Conservation (phyloP, 495 filamentous ascomycete species). For the Xylaria nigripes region DNA sequence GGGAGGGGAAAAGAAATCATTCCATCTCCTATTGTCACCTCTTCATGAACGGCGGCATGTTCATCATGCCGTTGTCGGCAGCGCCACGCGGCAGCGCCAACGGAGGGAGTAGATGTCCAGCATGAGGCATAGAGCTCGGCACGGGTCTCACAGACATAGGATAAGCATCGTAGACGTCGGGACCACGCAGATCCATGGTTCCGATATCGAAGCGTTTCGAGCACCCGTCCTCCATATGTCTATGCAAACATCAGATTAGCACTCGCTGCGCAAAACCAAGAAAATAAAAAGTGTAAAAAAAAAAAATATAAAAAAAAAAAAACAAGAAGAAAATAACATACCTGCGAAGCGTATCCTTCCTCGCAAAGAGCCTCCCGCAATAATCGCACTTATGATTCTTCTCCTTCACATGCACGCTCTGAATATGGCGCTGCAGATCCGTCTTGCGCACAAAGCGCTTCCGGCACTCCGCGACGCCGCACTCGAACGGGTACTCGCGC, state of each 20-base stretch:
- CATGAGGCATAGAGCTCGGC: slow-evolving; percentile 13
- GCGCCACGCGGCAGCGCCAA: slow-evolving; percentile 39
- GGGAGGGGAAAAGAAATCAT: background rate
- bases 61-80: slow-evolving; percentile 27
- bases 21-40: slow-evolving; percentile 11
- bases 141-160: slow-evolving; percentile 19
- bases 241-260: slow-evolving; percentile 27
- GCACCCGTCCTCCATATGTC: slow-evolving; percentile 76
- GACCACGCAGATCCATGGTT: slow-evolving; percentile 34
- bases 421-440: slow-evolving; percentile 72
- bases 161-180: slow-evolving; percentile 32
- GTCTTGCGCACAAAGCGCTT: slow-evolving; percentile 77
- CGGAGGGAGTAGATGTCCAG: slow-evolving; percentile 30
- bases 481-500: slow-evolving; percentile 60
- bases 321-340: slow-evolving; percentile 27
- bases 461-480: slow-evolving; percentile 53
- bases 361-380: slow-evolving; percentile 66
- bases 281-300: slow-evolving; percentile 1
- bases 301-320: background rate
- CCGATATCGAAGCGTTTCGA: slow-evolving; percentile 59
- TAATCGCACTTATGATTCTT: slow-evolving; percentile 62
- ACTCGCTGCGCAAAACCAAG: too few species aligned
- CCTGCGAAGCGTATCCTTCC: slow-evolving; percentile 79
- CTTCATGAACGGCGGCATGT: slow-evolving; percentile 32
- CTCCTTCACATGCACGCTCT: slow-evolving; percentile 74